Conservation (phyloP, 345 rosid species). For the Camelina hispida region DNA sequence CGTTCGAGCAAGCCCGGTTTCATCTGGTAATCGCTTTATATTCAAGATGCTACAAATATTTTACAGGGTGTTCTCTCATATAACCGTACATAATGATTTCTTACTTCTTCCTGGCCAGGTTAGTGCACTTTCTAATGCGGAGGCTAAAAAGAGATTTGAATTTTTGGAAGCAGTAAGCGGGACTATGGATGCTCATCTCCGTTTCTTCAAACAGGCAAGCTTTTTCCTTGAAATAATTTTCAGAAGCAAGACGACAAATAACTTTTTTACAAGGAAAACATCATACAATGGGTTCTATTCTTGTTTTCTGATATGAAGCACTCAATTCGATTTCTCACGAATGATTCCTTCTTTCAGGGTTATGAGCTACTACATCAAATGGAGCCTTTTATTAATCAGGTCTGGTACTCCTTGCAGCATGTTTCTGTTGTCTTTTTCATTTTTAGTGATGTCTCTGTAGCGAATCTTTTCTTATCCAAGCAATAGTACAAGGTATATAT, state of each 20-base stretch:
- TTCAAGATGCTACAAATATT: background rate
- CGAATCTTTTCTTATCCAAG: slow-evolving; percentile 6
- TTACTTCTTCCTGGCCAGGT: slow-evolving; percentile 50
- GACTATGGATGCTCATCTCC: slow-evolving; percentile 76
- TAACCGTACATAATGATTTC: slow-evolving; percentile 20
- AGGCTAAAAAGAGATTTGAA: slow-evolving; percentile 72
- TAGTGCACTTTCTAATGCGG: slow-evolving; percentile 66
- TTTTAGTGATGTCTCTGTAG: background rate
- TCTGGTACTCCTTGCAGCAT: slow-evolving; percentile 32
- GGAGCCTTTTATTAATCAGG: slow-evolving; percentile 88
- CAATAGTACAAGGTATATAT: background rate
- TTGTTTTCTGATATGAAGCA: slow-evolving; percentile 3
- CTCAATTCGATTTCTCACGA: slow-evolving; percentile 12
- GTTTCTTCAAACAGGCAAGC: slow-evolving; percentile 72
- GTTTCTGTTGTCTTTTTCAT: background rate
- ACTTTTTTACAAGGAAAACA: slow-evolving; percentile 10
- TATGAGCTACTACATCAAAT: slow-evolving; percentile 76
- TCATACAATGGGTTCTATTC: background rate
- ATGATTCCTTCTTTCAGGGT: slow-evolving; percentile 54
- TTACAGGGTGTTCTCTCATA: background rate
- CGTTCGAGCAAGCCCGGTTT: slow-evolving; percentile 80
- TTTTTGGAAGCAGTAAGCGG: slow-evolving; percentile 77
- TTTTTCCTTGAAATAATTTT: background rate
- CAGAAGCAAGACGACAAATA: slow-evolving; percentile 10
- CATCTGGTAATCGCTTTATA: slow-evolving; percentile 52